These are phyloP conservation scores for Daldinia sp. DNA, from an alignment of 2,329 filamentous ascomycete species.

Conservation along the genomic window DNA sequence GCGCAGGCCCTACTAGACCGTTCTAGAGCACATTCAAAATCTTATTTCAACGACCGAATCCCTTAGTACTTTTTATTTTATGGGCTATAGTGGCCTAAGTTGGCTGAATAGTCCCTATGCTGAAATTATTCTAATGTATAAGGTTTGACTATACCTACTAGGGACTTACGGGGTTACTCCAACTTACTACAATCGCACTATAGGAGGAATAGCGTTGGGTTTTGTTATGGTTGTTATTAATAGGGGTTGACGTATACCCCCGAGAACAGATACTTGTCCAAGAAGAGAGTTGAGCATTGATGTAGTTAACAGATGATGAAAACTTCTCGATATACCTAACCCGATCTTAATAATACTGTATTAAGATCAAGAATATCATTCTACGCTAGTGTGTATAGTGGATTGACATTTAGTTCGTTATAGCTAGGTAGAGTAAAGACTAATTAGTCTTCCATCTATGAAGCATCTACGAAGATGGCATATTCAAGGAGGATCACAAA, in stretches of 20 bases:
- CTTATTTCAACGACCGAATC: no score
- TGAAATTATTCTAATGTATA: neutral
- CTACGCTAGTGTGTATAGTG: no score
- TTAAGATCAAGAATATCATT: neutral
- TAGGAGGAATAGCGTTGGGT: neutral
- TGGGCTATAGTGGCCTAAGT: no score
- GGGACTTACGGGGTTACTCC: neutral
- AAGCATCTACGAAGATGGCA: neutral
- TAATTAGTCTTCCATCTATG: neutral
- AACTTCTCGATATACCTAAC: no score
- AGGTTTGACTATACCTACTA: neutral
- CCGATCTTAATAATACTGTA: neutral
- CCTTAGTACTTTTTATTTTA: no score
- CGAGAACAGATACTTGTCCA: neutral
- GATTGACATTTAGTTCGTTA: no score
- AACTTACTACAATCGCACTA: neutral
- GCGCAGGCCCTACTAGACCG: no score
- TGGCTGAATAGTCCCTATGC: no score
- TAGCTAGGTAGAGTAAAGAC: neutral
- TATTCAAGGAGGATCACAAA: neutral
- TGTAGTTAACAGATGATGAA: neutral
- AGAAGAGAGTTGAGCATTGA: neutral
- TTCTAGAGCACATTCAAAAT: no score
- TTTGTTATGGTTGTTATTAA: neutral
- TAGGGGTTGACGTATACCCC: neutral